Base-by-base conservation (phyloP, 2,329 filamentous ascomycete species). In the Blumeria graminis region DNA sequence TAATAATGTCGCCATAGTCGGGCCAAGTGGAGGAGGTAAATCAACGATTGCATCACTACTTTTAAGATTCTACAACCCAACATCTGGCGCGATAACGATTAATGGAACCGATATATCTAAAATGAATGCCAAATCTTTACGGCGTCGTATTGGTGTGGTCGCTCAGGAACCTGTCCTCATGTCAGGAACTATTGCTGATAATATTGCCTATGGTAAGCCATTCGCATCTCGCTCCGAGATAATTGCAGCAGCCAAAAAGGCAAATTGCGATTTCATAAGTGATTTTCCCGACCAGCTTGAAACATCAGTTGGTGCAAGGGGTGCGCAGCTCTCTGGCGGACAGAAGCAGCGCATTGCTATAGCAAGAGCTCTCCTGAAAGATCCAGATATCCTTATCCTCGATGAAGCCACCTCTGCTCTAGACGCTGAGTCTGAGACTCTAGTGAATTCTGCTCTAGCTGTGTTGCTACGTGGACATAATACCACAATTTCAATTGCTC, bases 271-370 rank as follows among this genome's bases (percentile, higher is more conserved):
- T 63, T 98, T 98, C 66, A 94, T 98, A 68, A 83, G 84, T 66
- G 92, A 98, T 68, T 93, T 98, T 63, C 92, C 92, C 33, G 88
- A 96, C 57, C 92, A 92, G 4, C 76, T 98, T 6, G 90, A 98
- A 65, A 98, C 92, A 0, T 84, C 85, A 61, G 92, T 94, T 34
- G 93, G 93, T 56, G 84, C 90, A 14, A 78, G 92, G 61, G 92
- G 92, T 36, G 89, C 90, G 1, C 90, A 96, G 69, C 76, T 98
- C 0, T 95, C 88, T 8, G 92, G 92, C 55, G 92, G 92, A 0
- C 92, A 98, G 69, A 96, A 96, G 71, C 92, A 98, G 69, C 83
- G 92, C 60, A 96, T 98, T 64, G 92, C 92, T 39, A 98, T 98
- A 68, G 92, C 92, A 5, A 80, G 93, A 56, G 92, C 92, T 11